Conservation (phyloP, 805 yeast genomes). For the Candida golubevii region DNA sequence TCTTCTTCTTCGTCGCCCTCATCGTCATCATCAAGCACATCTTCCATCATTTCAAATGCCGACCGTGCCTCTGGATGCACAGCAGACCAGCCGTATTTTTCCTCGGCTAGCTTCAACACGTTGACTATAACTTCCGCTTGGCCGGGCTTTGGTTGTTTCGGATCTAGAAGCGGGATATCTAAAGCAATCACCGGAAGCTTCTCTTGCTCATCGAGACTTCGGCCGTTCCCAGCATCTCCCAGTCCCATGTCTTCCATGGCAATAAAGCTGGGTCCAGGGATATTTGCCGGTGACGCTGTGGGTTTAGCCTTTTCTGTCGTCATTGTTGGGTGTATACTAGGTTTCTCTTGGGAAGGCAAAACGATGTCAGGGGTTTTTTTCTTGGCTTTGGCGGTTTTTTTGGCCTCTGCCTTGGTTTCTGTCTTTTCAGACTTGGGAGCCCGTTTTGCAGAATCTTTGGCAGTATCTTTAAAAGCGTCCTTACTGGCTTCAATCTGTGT, state of each 20-base stretch:
- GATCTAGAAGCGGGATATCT: conserved; percentile 47
- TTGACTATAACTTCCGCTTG: conserved; percentile 65
- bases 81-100: conserved; percentile 75
- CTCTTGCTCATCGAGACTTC: conserved; percentile 9
- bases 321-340: conserved; percentile 19
- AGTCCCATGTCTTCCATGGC: conserved; percentile 11
- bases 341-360: conserved; percentile 11
- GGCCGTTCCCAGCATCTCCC: conserved; percentile 5
- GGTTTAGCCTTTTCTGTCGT: conserved; percentile 20
- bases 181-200: conserved; percentile 49
- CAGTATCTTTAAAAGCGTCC: neutral
- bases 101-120: conserved; percentile 70
- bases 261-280: conserved; percentile 19
- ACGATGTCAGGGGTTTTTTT: conserved; percentile 20
- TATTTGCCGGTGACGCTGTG: conserved; percentile 1
- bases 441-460: neutral
- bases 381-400: conserved; percentile 11
- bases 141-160: conserved; percentile 49
- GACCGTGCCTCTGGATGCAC: conserved; percentile 65
- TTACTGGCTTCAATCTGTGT: neutral
- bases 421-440: conserved; percentile 4
- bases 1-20: conserved; percentile 45
- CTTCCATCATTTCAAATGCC: conserved; percentile 50
- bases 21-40: conserved; percentile 46
- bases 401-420: conserved; percentile 3